phyloP scores from a whole-genome alignment of 352 stramenopile species.

The Phytophthora hibernalis region DNA sequence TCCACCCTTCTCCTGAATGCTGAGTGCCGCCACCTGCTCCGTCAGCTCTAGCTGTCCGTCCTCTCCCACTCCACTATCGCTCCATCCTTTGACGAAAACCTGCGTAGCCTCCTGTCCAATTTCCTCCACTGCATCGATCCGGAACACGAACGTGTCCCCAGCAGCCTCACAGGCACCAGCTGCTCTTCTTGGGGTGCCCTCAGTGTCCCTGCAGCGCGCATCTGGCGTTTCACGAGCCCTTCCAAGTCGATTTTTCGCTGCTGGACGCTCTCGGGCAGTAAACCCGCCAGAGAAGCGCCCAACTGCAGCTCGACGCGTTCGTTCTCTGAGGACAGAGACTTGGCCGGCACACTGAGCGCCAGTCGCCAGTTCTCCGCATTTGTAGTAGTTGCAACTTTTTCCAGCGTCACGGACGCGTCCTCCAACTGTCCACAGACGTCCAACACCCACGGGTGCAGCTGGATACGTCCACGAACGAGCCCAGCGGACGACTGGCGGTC shows the following conservation, averaged over 20 bases:
- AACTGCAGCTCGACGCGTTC: conserved; percentile 1
- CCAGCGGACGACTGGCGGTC: conserved; percentile 30
- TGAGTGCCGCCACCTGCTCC: conserved; percentile 27
- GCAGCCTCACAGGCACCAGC: conserved; percentile 52
- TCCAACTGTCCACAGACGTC: conserved; percentile 35
- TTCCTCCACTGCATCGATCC: conserved; percentile 27
- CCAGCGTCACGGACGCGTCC: conserved; percentile 20
- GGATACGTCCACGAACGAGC: conserved; percentile 37
- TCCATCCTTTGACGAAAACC: conserved; percentile 33
- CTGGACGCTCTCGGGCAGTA: conserved; percentile 53
- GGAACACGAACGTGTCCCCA: conserved; percentile 65
- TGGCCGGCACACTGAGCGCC: conserved; percentile 45
- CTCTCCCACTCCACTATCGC: conserved; percentile 3
- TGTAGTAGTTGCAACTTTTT: conserved; percentile 15
- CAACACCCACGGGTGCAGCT: conserved; percentile 64
- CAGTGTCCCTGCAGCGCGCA: conserved; percentile 27
- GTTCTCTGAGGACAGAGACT: conserved; percentile 29
- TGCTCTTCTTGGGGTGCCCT: conserved; percentile 23
- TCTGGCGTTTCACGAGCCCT: conserved; percentile 43
- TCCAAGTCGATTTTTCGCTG: conserved; percentile 47
- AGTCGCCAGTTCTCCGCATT: conserved; percentile 19
- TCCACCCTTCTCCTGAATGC: conserved; percentile 26
- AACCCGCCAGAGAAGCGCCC: conserved; percentile 20
- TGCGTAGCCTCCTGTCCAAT: conserved; percentile 8
- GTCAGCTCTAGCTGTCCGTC: conserved; percentile 14